Evolutionary conservation across 495 filamentous ascomycete genomes (phyloP).

Genomic region (Clavariopsis aquatica): DNA sequence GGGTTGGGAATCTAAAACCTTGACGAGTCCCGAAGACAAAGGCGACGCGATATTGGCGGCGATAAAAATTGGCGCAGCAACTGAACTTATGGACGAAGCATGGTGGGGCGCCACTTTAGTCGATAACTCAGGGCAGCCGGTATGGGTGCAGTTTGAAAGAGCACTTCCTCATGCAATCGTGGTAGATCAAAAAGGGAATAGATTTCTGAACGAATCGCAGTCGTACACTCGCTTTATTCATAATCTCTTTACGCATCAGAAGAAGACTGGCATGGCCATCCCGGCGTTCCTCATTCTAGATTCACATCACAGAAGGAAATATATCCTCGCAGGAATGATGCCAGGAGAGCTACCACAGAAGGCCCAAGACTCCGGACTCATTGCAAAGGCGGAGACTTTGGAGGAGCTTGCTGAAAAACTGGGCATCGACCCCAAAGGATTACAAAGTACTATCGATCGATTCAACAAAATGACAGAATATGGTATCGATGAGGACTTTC

Average conservation of each 20-base stretch:
- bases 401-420: constrained; percentile 49
- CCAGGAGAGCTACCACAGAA: constrained; percentile 5
- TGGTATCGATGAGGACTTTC: constrained; percentile 38
- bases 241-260: constrained; percentile 18
- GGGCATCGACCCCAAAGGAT: constrained; percentile 3
- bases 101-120: constrained; percentile 20
- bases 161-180: constrained; percentile 38
- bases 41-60: constrained; percentile 14
- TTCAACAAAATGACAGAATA: constrained; percentile 38
- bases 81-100: constrained; percentile 20
- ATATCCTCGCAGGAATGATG: constrained; percentile 3
- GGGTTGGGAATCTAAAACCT: neutral
- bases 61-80: constrained; percentile 17
- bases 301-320: constrained; percentile 21
- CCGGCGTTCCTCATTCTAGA: constrained; percentile 37
- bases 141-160: constrained; percentile 25
- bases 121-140: neutral
- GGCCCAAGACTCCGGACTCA: constrained; percentile 7
- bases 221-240: constrained; percentile 25
- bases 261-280: constrained; percentile 20
- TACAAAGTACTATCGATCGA: constrained; percentile 25
- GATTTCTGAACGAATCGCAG: constrained; percentile 40
- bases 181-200: constrained; percentile 34
- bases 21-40: constrained; percentile 6
- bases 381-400: constrained; percentile 47